Percentiles rank a stretch among this genome's conserved stretches.
Evolutionary conservation across 1,284 basidiomycete species (phyloP).

Genomic region (Ganoderma boninense): DNA sequence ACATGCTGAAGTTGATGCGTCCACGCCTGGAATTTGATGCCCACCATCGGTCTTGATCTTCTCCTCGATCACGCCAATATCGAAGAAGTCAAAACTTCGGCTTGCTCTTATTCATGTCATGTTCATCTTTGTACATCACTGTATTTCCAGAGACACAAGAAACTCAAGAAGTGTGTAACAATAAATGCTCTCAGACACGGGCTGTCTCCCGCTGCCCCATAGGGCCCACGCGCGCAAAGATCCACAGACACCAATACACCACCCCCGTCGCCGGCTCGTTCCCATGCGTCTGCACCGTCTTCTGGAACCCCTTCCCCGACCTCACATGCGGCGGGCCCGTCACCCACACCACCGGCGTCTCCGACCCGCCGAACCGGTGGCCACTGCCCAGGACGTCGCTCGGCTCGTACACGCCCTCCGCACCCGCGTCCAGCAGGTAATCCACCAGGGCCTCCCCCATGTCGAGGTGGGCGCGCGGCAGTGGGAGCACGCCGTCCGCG

Average conservation of each 20-base stretch:
- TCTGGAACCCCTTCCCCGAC: conserved; percentile 10
- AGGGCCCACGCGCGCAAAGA: conserved; percentile 19
- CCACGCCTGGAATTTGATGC: neutral
- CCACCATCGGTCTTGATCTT: neutral
- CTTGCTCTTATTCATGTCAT: too few relatives aligned
- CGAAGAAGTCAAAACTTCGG: too few relatives aligned
- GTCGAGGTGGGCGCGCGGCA: neutral
- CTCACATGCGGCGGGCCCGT: conserved; percentile 7
- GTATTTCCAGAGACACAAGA: too few relatives aligned
- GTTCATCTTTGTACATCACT: too few relatives aligned
- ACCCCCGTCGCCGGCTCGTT: conserved; percentile 25
- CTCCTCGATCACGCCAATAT: too few relatives aligned
- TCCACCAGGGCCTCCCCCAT: neutral
- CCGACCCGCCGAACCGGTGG: neutral
- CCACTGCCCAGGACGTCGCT: neutral
- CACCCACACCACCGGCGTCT: conserved; percentile 29
- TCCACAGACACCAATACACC: conserved; percentile 28
- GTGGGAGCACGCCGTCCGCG: conserved; percentile 9
- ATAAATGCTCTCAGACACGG: too few relatives aligned
- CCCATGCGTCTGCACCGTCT: conserved; percentile 28
- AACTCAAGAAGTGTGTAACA: too few relatives aligned
- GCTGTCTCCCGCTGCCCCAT: neutral
- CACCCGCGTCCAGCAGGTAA: neutral
- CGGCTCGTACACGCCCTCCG: neutral
- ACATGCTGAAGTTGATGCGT: neutral